Evolutionary conservation across 2,329 filamentous ascomycete species (phyloP).

Genomic region (Colletotrichum sp.): DNA sequence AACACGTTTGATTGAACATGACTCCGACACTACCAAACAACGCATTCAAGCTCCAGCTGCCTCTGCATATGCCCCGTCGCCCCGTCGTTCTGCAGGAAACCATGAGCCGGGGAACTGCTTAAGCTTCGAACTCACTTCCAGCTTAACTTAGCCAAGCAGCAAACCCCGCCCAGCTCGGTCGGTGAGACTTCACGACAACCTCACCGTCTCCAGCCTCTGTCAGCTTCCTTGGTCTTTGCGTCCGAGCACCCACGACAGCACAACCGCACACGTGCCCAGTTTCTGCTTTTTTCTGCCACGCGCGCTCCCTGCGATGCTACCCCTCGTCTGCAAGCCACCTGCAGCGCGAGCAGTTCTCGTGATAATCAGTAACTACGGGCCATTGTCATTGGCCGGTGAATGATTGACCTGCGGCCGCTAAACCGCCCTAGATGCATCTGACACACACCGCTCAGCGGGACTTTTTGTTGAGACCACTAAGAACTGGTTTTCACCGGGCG

Average conservation of each 20-base stretch:
- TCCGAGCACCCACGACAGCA: background rate
- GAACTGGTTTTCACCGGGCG: background rate
- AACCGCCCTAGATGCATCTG: slow-evolving; percentile 15
- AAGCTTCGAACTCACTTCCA: background rate
- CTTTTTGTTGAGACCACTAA: slow-evolving; percentile 19
- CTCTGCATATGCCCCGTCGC: background rate
- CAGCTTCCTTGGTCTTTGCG: background rate
- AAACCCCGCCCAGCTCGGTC: background rate
- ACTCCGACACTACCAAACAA: background rate
- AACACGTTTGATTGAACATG: background rate
- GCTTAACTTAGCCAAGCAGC: background rate
- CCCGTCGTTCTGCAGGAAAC: slow-evolving; percentile 7
- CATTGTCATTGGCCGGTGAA: background rate
- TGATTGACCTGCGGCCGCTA: slow-evolving; percentile 13
- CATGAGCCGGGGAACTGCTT: background rate
- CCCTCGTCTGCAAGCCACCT: slow-evolving; percentile 21
- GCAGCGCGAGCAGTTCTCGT: slow-evolving; percentile 11
- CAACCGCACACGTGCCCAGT: slow-evolving; percentile 9
- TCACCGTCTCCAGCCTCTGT: background rate
- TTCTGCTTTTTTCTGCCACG: slow-evolving; percentile 10
- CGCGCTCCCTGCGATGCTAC: slow-evolving; percentile 6
- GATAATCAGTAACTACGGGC: background rate
- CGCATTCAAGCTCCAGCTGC: background rate
- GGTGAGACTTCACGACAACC: slow-evolving; percentile 1
- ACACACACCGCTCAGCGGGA: slow-evolving; percentile 20